Evolutionary conservation across 805 yeast genomes (phyloP), one percentile per base, ranked within the genome.

Genomic region (Schwanniomyces pseudopolymorphus): DNA sequence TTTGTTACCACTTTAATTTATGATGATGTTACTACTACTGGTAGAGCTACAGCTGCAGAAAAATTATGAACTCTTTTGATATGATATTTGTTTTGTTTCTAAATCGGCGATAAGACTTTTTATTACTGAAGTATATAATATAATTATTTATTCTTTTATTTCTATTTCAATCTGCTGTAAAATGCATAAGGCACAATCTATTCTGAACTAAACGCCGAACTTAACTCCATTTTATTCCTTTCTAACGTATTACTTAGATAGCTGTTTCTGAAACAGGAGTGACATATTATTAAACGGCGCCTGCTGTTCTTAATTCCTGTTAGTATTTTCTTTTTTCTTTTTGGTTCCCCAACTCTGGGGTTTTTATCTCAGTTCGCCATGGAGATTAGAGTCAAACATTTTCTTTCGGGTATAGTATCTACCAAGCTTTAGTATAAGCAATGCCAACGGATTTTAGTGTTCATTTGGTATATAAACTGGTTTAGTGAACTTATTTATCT

Each of bases 1-100:
- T 87, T 87, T 67, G 79, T 87, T 58, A 87, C 95, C 40, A 83
- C 85, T 28, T 74, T 86, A 66, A 75, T 87, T 60, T 87, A 87
- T 64, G 90, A 86, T 56, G 87, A 87, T 47, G 78, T 84, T 47
- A 78, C 84, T 40, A 81, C 87, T 41, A 57, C 71, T 45, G 75
- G 77, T 49, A 71, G 78, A 66, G 66, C 77, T 19, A 50, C 57
- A 45, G 45, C 63, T 41, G 76, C 72, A 39, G 75, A 70, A 51
- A 72, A 68, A 56, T 73, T 72, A 59, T 72, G 63, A 36, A 11
- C 7, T 36, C 26, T 20, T 36, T 20, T 36, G 39, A 36, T 36
- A 36, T 20, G 39, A 36, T 20, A 21, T 19, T 36, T 20, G 16
- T 31, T 19, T 36, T 11, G 25, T 31, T 31, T 31, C 35, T n/a